Base-by-base conservation (phyloP, 306 rosid genomes). In the Dryas alaskensis region DNA sequence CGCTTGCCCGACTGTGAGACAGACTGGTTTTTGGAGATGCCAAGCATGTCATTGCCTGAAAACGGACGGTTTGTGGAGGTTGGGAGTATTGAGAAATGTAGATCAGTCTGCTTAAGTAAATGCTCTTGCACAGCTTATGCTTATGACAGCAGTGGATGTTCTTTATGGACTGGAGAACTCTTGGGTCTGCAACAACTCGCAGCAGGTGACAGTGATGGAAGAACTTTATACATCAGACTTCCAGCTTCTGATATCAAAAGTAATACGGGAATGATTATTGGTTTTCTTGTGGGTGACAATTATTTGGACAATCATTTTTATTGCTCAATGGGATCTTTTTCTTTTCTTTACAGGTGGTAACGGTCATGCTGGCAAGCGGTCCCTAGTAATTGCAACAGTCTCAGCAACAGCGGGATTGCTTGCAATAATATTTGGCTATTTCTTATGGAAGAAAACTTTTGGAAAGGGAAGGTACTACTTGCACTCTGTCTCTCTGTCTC, bases 71-170 rank as follows among this genome's bases (percentile, higher is more conserved):
- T 48, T 16, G 58, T 70, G 27, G 61, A 10, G 17, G 69, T 60
- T 37, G 69, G 37, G 43, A 82, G 8, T 75, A 64, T 13, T 6
- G 78, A 2, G 17, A 88, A 77, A 65, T 87, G 88, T 61, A 73
- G 58, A 53, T 67, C 79, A 69, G 27, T 54, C 16, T 72, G 76
- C 25, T 46, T 59, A 3, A 46, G 42, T 8, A 76, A 76, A 39
- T 91, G 90, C 60, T 70, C 85, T 48, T 91, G 97, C 76, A 75
- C 72, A 27, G 93, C 90, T 46, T 88, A 87, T 81, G 84, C 87
- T 31, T 77, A 69, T 71, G 73, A 52, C 49, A 75, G 6, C 50
- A 60, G 0, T 13, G 54, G 45, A 3, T 72, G 76, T 59, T 22
- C 58, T 59, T 14, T 72, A n/a, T n/a, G 76, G 67, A 25, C 2